Conservation (phyloP, 2,329 filamentous ascomycete genomes). For the Pyricularia sp. region DNA sequence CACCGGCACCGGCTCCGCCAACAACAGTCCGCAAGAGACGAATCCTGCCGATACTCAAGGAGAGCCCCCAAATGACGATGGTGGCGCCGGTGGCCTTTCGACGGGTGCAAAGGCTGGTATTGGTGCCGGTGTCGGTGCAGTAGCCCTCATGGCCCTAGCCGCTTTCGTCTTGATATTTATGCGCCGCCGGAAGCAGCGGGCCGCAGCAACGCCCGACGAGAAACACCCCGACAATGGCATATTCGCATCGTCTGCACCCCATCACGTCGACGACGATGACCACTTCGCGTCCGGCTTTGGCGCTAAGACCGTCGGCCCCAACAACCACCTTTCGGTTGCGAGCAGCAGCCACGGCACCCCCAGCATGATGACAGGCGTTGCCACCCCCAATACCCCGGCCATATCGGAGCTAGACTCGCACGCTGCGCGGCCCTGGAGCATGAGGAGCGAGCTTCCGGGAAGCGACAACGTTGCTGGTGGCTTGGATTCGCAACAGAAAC, state of each 20-base stretch:
- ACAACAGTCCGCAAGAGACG: slow-evolving; percentile 4
- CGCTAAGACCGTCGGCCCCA: not conserved
- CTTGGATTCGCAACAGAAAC: not conserved
- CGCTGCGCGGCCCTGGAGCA: slow-evolving; percentile 12
- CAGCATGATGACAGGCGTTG: not conserved
- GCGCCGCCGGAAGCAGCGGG: not conserved
- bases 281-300: not conserved
- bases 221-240: not conserved
- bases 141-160: slow-evolving; percentile 1
- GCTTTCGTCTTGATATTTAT: not conserved
- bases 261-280: not conserved
- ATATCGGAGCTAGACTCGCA: slow-evolving; percentile 10
- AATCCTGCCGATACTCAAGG: not conserved
- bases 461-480: slow-evolving; percentile 2
- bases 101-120: slow-evolving; percentile 14
- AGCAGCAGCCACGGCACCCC: not conserved
- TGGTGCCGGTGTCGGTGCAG: slow-evolving; percentile 3
- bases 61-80: not conserved
- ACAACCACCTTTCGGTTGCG: not conserved
- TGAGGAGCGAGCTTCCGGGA: slow-evolving; percentile 14
- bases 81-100: slow-evolving; percentile 10
- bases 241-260: not conserved
- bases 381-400: not conserved
- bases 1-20: slow-evolving; percentile 1
- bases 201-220: not conserved